A percentile compares a stretch with the other conserved stretches of the same genome.
Evolutionary conservation across 495 filamentous ascomycete genomes (phyloP).

Genomic region (Pseudevernia furfuracea): DNA sequence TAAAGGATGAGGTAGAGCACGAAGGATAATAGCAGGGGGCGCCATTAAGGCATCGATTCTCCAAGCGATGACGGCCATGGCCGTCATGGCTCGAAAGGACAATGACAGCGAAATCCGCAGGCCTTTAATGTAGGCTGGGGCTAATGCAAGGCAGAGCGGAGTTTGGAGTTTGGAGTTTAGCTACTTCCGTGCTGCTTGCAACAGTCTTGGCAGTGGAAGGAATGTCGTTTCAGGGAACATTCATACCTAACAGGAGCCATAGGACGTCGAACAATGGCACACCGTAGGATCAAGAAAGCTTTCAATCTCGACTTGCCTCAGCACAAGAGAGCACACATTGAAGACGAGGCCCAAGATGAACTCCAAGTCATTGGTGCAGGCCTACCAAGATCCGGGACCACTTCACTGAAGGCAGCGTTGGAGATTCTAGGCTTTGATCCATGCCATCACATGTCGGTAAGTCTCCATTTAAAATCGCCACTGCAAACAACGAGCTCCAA

Average conservation of each 20-base stretch:
- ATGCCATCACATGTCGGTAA: constrained; percentile 10
- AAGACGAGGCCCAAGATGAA: background rate
- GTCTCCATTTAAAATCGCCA: background rate
- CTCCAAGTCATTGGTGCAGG: constrained; percentile 30
- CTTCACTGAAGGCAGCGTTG: constrained; percentile 41
- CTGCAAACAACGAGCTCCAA: background rate
- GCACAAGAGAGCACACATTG: background rate
- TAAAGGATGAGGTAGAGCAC: background rate
- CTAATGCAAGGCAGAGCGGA: background rate
- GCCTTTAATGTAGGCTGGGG: background rate
- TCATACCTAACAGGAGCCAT: background rate
- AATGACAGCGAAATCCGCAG: background rate
- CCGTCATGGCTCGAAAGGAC: background rate
- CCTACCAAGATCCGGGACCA: constrained; percentile 43
- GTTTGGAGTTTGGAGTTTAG: no score
- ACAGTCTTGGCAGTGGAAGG: no score
- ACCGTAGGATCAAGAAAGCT: background rate
- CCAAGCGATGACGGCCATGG: background rate
- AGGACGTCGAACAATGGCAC: background rate
- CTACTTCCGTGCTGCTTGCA: background rate
- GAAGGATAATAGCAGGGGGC: background rate
- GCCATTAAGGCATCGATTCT: background rate
- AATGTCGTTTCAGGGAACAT: no score
- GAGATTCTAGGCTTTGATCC: constrained; percentile 31
- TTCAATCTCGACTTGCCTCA: background rate